Base-by-base conservation (phyloP, 2,329 filamentous ascomycete genomes). In the Dactylellina drechsleri region DNA sequence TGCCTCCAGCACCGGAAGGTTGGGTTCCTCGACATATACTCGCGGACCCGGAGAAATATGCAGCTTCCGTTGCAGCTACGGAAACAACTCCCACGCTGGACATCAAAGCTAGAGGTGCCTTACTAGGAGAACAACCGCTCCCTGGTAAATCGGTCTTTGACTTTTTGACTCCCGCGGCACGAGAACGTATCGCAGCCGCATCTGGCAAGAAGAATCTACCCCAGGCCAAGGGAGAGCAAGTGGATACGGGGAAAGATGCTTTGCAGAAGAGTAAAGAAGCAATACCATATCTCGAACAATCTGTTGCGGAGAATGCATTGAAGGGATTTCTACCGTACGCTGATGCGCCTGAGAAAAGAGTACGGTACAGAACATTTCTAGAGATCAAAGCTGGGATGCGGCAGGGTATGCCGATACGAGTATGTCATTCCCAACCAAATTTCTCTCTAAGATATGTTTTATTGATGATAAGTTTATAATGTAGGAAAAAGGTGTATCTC, bases 91-190 rank as follows among this genome's bases (percentile, higher is more conserved):
- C 50, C 28, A 23, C 36, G 1, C 49, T 75, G n/a, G 71, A 75
- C 43, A 68, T 68, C 40, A 76, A 76, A 45, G 60, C 62, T 7
- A 60, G 95, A 76, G 93, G 93, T 12, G 88, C 88, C 2, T 85
- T 96, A 0, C 85, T 98, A 0, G 93, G 93, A 41, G 94, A 97
- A 83, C 85, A 87, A 45, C 87, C 88, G 41, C 84, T 98, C 0
- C 93, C 93, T 0, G 92, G 92, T 0, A 97, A 98, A 83, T 98
- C 95, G 0, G 89, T 99, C 1, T 99, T 98, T 81, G 93, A 98
- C 82, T 99, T 91, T 82, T 86, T 99, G 77, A 91, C 91, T 0
- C 85, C 92, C 0, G 87, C 91, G 40, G 88, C 91, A 2, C 89
- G 95, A 76, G 90, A 94, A 60, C 88, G 90, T 26, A 86, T 99